These are phyloP conservation scores for Sporothrix pallida DNA, from an alignment of 2,329 filamentous ascomycete genomes.

Conservation along the genomic window DNA sequence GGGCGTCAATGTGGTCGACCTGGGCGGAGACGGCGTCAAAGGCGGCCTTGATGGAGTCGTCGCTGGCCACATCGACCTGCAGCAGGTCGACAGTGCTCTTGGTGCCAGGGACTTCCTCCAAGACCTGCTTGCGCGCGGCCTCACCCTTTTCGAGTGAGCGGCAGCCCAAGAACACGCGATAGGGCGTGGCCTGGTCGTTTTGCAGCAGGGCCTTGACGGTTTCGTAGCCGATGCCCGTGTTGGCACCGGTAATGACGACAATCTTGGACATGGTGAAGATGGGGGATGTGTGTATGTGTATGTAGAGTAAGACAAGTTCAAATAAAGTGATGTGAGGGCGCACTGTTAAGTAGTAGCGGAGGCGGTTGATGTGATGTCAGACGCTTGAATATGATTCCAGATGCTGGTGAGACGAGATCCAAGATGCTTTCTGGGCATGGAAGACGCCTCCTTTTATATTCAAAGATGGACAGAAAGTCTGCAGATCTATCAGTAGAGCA, in stretches of 20 bases:
- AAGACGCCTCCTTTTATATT: background rate
- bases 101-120: slow-evolving; percentile 32
- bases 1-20: slow-evolving; percentile 43
- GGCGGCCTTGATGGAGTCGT: slow-evolving; percentile 44
- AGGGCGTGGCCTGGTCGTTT: slow-evolving; percentile 34
- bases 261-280: slow-evolving; percentile 30
- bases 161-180: slow-evolving; percentile 42
- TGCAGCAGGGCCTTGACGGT: slow-evolving; percentile 39
- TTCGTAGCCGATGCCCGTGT: slow-evolving; percentile 43
- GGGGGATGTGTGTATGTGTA: too few species aligned
- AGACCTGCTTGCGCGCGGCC: slow-evolving; percentile 35
- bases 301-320: background rate
- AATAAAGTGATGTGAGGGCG: background rate
- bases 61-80: slow-evolving; percentile 45
- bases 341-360: background rate
- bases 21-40: slow-evolving; percentile 41
- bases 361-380: background rate
- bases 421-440: background rate
- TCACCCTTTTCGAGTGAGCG: slow-evolving; percentile 40
- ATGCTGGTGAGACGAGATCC: background rate
- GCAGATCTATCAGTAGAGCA: background rate
- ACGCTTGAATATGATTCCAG: background rate
- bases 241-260: slow-evolving; percentile 36
- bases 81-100: slow-evolving; percentile 36
- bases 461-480: background rate